These are phyloP conservation scores for Solanum arcanum DNA, from an alignment of 257 asterid genomes.

Conservation along the genomic window DNA sequence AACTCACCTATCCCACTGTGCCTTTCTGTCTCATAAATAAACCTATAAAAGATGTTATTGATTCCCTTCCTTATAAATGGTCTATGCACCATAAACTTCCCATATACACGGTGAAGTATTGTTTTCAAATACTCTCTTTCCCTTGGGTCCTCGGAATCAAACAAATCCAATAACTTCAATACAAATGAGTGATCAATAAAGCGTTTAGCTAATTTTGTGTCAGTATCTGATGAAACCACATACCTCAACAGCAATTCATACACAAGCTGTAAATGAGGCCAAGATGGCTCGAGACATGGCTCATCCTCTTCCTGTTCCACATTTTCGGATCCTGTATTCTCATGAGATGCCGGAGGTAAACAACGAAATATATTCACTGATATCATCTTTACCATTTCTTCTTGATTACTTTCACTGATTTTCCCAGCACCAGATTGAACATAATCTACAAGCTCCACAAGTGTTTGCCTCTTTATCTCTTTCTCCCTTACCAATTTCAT, in stretches of 20 bases:
- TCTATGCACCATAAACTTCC: constrained; percentile 84
- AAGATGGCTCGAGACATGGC: constrained; percentile 50
- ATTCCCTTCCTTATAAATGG: constrained; percentile 86
- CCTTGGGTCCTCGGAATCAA: constrained; percentile 78
- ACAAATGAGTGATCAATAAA: constrained; percentile 69
- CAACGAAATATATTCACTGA: constrained; percentile 54
- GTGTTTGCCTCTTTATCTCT: constrained; percentile 55
- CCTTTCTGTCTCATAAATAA: constrained; percentile 65
- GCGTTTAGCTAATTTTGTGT: constrained; percentile 58
- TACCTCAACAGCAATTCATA: constrained; percentile 66
- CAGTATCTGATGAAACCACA: constrained; percentile 57
- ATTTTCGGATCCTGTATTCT: constrained; percentile 44
- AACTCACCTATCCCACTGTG: constrained; percentile 79
- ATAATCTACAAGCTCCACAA: constrained; percentile 61
- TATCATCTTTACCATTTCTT: constrained; percentile 66
- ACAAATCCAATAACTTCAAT: constrained; percentile 56
- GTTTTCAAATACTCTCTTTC: constrained; percentile 88
- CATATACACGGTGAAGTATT: constrained; percentile 71
- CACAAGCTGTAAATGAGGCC: constrained; percentile 71
- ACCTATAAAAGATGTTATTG: constrained; percentile 60
- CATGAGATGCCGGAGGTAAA: constrained; percentile 55
- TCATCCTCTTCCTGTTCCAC: constrained; percentile 66
- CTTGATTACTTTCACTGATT: constrained; percentile 51
- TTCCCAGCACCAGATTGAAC: constrained; percentile 47
- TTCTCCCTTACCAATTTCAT: constrained; percentile 48